phyloP scores from a whole-genome alignment of 2,329 filamentous ascomycete genomes.

The Ilyonectria robusta region DNA sequence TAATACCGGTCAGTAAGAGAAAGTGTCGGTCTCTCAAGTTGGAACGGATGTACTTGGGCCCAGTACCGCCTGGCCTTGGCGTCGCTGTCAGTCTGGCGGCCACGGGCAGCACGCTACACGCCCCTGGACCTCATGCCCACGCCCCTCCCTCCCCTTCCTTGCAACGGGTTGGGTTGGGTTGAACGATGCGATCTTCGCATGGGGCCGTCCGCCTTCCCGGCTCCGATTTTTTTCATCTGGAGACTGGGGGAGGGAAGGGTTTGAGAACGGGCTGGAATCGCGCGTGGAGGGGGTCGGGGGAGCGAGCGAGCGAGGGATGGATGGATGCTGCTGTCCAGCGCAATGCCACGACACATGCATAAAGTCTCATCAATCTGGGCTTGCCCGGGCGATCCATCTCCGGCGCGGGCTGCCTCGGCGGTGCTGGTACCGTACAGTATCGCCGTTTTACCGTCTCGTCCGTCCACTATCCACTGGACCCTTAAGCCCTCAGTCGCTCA shows the following conservation, averaged over 20 bases:
- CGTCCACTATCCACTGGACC: neutral
- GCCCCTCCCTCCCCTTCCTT: constrained; percentile 20
- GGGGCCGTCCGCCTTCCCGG: constrained; percentile 43
- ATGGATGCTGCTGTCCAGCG: constrained; percentile 37
- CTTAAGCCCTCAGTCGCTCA: neutral
- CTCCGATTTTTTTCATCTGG: constrained; percentile 45
- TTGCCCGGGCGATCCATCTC: constrained; percentile 37
- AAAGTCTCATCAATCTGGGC: constrained; percentile 39
- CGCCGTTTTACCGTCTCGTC: constrained; percentile 7
- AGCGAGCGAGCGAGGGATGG: constrained; percentile 21
- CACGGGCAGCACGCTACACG: constrained; percentile 35
- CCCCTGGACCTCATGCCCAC: constrained; percentile 30
- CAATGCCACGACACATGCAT: constrained; percentile 52
- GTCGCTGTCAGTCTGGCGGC: constrained; percentile 36
- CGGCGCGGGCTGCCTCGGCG: constrained; percentile 9
- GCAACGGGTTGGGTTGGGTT: constrained; percentile 32
- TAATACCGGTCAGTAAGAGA: constrained; percentile 42
- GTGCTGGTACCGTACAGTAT: constrained; percentile 7
- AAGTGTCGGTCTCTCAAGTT: constrained; percentile 31
- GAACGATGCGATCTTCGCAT: constrained; percentile 48
- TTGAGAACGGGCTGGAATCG: constrained; percentile 33
- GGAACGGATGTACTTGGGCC: constrained; percentile 28
- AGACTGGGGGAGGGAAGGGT: constrained; percentile 32
- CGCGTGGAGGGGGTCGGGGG: constrained; percentile 30
- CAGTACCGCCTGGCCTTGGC: constrained; percentile 35